A percentile compares a stretch with the other conserved stretches of the same genome.
Evolutionary conservation across 208 protist genomes (phyloP).

Genomic region (Leishmania turanica): DNA sequence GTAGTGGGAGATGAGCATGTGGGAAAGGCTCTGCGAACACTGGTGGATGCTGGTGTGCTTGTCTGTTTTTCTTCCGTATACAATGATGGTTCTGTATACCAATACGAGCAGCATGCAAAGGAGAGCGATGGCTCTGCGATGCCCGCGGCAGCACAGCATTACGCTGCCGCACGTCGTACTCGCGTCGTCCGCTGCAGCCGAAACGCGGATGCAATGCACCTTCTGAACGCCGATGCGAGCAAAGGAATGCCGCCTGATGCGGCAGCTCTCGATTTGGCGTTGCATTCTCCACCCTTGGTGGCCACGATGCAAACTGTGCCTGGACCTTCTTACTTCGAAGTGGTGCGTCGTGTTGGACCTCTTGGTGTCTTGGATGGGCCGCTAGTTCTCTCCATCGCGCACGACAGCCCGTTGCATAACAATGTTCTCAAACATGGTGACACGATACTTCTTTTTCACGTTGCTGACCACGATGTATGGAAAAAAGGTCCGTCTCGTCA

Average conservation of each 20-base stretch:
- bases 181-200: slow-evolving; percentile 1
- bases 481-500: not conserved
- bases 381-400: not conserved
- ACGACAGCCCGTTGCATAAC: slow-evolving; percentile 4
- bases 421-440: not conserved
- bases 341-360: not conserved
- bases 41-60: not conserved
- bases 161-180: not conserved
- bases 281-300: not conserved
- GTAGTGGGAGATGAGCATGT: not conserved
- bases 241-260: not conserved
- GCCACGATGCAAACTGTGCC: not conserved
- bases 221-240: not conserved
- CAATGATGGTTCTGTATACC: not conserved
- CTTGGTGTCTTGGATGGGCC: not conserved
- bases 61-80: not conserved
- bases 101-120: not conserved
- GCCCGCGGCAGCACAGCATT: too few relatives aligned
- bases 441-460: not conserved
- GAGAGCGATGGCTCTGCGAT: not conserved
- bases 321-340: slow-evolving; percentile 4
- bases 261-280: not conserved
- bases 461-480: not conserved
- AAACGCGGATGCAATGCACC: slow-evolving; percentile 11
- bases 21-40: not conserved